phyloP scores from a whole-genome alignment of 1,284 basidiomycete species.

The Papiliotrema terrestris region DNA sequence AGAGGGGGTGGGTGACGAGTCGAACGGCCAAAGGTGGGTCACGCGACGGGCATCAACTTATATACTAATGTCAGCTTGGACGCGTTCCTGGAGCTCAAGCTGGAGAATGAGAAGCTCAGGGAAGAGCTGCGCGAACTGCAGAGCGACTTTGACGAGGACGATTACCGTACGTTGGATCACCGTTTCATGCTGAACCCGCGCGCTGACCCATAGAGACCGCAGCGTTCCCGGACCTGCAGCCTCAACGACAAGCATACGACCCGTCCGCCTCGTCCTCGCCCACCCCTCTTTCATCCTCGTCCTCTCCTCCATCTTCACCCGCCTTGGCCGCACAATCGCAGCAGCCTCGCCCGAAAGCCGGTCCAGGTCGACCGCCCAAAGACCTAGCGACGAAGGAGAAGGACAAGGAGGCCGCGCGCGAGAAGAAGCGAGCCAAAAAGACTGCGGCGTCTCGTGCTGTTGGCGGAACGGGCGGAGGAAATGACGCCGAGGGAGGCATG shows the following conservation, averaged over 20 bases:
- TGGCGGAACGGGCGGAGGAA: not conserved
- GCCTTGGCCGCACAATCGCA: not conserved
- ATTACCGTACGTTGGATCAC: conserved; percentile 8
- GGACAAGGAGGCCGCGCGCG: conserved; percentile 5
- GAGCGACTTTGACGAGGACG: conserved; percentile 27
- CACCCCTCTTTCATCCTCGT: conserved; percentile 2
- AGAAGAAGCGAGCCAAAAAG: conserved; percentile 24
- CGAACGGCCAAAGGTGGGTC: conserved; percentile 18
- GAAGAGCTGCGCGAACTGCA: conserved; percentile 41
- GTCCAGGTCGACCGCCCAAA: conserved; percentile 14
- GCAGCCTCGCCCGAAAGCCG: conserved; percentile 5
- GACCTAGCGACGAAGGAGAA: conserved; percentile 6
- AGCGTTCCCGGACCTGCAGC: conserved; percentile 8
- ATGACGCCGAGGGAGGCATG: conserved; percentile 34
- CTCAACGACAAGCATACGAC: conserved; percentile 2
- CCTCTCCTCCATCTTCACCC: conserved; percentile 6
- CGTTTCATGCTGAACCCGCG: not conserved
- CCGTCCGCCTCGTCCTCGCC: conserved; percentile 15
- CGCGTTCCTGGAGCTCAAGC: conserved; percentile 44
- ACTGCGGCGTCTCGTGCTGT: not conserved
- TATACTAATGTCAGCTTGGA: conserved; percentile 25
- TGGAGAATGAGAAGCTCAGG: conserved; percentile 45
- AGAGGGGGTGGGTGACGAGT: conserved; percentile 16
- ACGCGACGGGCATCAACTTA: not conserved
- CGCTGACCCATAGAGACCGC: conserved; percentile 4